Evolutionary conservation across 2,329 filamentous ascomycete genomes (phyloP).

Genomic region (Nigrospora oryzae): DNA sequence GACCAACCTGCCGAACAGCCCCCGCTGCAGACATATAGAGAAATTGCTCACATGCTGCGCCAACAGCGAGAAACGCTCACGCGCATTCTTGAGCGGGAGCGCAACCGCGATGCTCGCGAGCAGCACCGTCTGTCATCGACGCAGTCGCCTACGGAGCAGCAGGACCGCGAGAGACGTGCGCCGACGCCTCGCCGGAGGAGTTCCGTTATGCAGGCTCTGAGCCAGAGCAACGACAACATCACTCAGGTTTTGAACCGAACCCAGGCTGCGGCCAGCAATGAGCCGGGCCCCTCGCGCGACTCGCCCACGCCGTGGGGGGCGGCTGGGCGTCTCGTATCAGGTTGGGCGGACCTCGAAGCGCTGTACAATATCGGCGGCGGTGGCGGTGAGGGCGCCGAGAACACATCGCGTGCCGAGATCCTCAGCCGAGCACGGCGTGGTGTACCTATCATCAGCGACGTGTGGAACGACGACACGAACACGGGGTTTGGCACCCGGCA

Average conservation of each 20-base stretch:
- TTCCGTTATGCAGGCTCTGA: conserved; percentile 20
- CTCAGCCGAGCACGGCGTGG: conserved; percentile 17
- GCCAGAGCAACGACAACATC: conserved; percentile 15
- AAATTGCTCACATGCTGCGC: conserved; percentile 3
- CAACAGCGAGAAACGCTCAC: conserved; percentile 21
- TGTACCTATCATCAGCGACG: conserved; percentile 21
- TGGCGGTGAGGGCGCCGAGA: conserved; percentile 13
- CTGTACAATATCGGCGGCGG: conserved; percentile 27
- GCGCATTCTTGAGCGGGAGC: conserved; percentile 21
- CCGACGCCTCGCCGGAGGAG: conserved; percentile 18
- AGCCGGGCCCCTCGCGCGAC: conserved; percentile 13
- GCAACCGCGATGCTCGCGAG: conserved; percentile 16
- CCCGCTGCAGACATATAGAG: conserved; percentile 1
- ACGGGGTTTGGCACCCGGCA: conserved; percentile 11
- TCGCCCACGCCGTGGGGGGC: conserved; percentile 15
- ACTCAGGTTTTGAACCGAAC: conserved; percentile 10
- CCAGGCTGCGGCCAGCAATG: conserved; percentile 10
- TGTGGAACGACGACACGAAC: conserved; percentile 18
- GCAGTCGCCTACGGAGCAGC: conserved; percentile 15
- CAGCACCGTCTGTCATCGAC: conserved; percentile 13
- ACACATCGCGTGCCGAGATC: conserved; percentile 12
- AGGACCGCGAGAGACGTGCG: conserved; percentile 18
- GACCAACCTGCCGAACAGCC: conserved; percentile 1
- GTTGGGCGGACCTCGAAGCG: conserved; percentile 33
- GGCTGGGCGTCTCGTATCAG: conserved; percentile 17